These are phyloP conservation scores for Papiliotrema laurentii DNA, from an alignment of 1,284 basidiomycete species.

Conservation along the genomic window DNA sequence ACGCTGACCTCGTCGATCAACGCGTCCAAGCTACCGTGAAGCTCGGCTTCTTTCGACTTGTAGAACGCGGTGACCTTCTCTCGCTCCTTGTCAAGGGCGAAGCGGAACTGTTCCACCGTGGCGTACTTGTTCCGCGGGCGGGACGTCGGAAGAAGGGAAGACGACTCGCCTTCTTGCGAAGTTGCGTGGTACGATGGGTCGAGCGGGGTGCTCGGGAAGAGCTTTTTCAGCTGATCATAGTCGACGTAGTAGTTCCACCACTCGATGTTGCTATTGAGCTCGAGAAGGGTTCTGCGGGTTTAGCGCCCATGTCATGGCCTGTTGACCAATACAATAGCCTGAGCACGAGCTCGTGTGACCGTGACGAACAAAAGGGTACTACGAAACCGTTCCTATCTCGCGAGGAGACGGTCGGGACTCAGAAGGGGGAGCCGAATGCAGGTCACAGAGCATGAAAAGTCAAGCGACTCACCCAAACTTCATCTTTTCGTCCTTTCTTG, in stretches of 20 bases:
- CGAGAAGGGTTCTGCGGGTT: slow-evolving; percentile 62
- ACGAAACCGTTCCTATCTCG: too few relatives aligned
- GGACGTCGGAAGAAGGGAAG: slow-evolving; percentile 41
- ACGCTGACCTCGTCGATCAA: slow-evolving; percentile 63
- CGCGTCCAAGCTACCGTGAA: slow-evolving; percentile 60
- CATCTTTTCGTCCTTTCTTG: slow-evolving; percentile 42
- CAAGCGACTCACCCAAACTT: slow-evolving; percentile 47
- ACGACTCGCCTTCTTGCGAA: slow-evolving; percentile 64
- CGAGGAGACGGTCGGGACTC: too few relatives aligned
- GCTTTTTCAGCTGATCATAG: slow-evolving; percentile 82
- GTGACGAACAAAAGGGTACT: too few relatives aligned
- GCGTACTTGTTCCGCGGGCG: slow-evolving; percentile 42
- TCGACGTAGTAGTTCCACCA: slow-evolving; percentile 91
- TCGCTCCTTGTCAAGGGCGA: slow-evolving; percentile 76
- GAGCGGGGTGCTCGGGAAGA: slow-evolving; percentile 46
- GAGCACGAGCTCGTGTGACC: too few relatives aligned
- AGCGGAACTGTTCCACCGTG: slow-evolving; percentile 61
- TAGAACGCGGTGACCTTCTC: slow-evolving; percentile 82
- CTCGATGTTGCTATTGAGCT: slow-evolving; percentile 89
- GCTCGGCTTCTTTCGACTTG: slow-evolving; percentile 65
- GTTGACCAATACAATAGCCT: too few relatives aligned
- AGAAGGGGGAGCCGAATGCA: neutral
- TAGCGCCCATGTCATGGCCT: neutral
- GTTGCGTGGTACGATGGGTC: slow-evolving; percentile 41
- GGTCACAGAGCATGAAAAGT: neutral